These are phyloP conservation scores for Collybia sp. DNA, from an alignment of 768 basidiomycete species.

Conservation along the genomic window DNA sequence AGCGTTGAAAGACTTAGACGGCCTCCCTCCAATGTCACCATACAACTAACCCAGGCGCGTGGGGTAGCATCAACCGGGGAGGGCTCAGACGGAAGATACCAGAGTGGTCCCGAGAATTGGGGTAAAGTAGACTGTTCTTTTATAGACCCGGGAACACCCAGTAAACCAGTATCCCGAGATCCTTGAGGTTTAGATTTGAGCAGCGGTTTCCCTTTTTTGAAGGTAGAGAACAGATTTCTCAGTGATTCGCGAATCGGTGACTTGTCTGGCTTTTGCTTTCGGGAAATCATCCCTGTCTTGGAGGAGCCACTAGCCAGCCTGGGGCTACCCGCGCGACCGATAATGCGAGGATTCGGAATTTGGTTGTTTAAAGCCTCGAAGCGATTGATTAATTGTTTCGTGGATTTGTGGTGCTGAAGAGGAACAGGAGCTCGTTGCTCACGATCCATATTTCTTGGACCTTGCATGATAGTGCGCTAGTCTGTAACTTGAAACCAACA, in stretches of 20 bases:
- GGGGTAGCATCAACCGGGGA: slow-evolving; percentile 15
- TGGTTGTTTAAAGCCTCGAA: slow-evolving; percentile 36
- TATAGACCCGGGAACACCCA: too few relatives aligned
- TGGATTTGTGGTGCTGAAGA: slow-evolving; percentile 29
- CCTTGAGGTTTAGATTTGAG: too few relatives aligned
- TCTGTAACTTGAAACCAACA: too few relatives aligned
- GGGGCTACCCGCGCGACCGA: slow-evolving; percentile 5
- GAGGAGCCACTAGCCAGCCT: slow-evolving; percentile 9
- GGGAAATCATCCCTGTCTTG: slow-evolving; percentile 6
- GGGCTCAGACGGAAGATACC: slow-evolving; percentile 39
- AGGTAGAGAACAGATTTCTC: slow-evolving; percentile 55
- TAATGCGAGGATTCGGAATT: background rate
- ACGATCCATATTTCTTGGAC: slow-evolving; percentile 12
- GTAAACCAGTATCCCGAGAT: too few relatives aligned
- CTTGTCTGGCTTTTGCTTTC: slow-evolving; percentile 29
- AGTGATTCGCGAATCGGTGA: slow-evolving; percentile 63
- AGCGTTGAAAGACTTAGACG: too few relatives aligned
- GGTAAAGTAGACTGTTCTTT: slow-evolving; percentile 4
- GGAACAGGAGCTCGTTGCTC: background rate
- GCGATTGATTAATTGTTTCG: slow-evolving; percentile 48
- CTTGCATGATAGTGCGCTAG: too few relatives aligned
- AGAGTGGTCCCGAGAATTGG: slow-evolving; percentile 30
- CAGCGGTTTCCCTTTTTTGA: slow-evolving; percentile 39
- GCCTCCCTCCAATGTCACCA: slow-evolving; percentile 21
- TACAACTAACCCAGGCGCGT: slow-evolving; percentile 49